Base-by-base conservation (phyloP, 192 early-diverging fungal species). In the Linnemannia elongata region DNA sequence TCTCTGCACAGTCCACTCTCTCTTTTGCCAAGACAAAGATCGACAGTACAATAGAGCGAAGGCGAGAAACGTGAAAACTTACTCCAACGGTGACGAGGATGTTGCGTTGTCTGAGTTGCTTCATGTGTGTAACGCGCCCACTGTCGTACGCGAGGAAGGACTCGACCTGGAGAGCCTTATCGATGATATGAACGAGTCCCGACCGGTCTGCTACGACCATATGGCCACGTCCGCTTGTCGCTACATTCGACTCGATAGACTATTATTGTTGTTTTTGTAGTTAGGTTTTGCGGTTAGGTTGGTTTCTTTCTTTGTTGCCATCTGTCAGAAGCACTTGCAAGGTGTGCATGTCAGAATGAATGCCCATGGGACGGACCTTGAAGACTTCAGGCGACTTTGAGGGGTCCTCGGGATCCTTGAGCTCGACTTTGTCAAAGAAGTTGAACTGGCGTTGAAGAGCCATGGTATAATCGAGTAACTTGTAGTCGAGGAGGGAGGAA, bases 71-170 rank as follows among this genome's bases (percentile, higher is more conserved):
- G 12, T 24, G 38, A 39, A 39, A 39, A 90, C 93, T 85, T 90
- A 96, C 95, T 13, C 95, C 94, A 74, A 97, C 91, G 5, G 96
- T 96, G 38, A 98, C 87, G 63, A 99, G 88, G 9, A 94, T 94
- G 69, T 97, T 97, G 73, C 92, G 90, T 80, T 95, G 92, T 76
- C 94, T 94, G 72, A 97, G 89, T 75, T 95, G 94, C 75, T 95
- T 92, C 90, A 99, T 89, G 77, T 98, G 97, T 0, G 96, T 95
- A 45, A 99, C 93, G 69, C 93, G 91, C 38, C 92, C 92, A 33
- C 91, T 90, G 17, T 92, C 89, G 33, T 90, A 90, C 13, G 93
- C 94, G 54, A 93, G 73, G 80, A 96, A 95, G 36, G 93, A 92
- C 72, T 92, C 92, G 18, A 92, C 91, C 39, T 92, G 90, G 68